These are phyloP conservation scores for Pluteus cervinus DNA, from an alignment of 768 basidiomycete species.

Conservation along the genomic window DNA sequence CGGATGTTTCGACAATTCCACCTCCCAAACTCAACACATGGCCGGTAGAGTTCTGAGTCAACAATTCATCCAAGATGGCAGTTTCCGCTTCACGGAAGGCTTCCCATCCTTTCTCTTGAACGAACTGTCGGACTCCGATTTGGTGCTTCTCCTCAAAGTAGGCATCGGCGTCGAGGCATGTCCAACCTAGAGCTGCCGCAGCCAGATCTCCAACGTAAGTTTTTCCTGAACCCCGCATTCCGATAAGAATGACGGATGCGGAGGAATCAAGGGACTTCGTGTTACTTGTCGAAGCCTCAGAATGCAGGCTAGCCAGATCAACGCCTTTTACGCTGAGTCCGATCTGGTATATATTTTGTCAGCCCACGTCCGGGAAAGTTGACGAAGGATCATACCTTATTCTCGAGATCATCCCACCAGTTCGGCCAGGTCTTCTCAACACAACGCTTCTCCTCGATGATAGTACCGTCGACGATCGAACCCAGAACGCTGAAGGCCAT, in stretches of 20 bases:
- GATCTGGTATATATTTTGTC: constrained; percentile 45
- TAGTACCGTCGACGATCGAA: constrained; percentile 62
- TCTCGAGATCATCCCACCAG: constrained; percentile 98
- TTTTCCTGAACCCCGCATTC: constrained; percentile 98
- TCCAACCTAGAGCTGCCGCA: constrained; percentile 64
- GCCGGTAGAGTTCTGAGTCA: constrained; percentile 46
- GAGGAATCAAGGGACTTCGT: constrained; percentile 25
- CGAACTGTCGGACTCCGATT: constrained; percentile 66
- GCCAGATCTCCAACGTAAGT: constrained; percentile 81
- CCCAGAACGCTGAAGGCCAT: constrained; percentile 96
- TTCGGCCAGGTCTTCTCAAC: constrained; percentile 99
- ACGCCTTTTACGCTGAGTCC: constrained; percentile 85
- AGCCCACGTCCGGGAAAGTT: background rate
- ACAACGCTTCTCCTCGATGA: constrained; percentile 93
- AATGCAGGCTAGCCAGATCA: constrained; percentile 46
- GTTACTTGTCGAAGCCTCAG: constrained; percentile 39
- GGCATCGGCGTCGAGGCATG: constrained; percentile 76
- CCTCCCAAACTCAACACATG: constrained; percentile 91
- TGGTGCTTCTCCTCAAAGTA: constrained; percentile 64
- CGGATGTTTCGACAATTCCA: constrained; percentile 84
- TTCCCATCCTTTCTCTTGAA: constrained; percentile 79
- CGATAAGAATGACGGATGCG: constrained; percentile 72
- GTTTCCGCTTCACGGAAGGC: constrained; percentile 84
- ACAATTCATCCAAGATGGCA: constrained; percentile 59
- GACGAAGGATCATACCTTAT: constrained; percentile 55